Evolutionary conservation across 1,139 yeast genomes (phyloP), one percentile per base, ranked within the genome.

Genomic region (Pichia norvegensis): DNA sequence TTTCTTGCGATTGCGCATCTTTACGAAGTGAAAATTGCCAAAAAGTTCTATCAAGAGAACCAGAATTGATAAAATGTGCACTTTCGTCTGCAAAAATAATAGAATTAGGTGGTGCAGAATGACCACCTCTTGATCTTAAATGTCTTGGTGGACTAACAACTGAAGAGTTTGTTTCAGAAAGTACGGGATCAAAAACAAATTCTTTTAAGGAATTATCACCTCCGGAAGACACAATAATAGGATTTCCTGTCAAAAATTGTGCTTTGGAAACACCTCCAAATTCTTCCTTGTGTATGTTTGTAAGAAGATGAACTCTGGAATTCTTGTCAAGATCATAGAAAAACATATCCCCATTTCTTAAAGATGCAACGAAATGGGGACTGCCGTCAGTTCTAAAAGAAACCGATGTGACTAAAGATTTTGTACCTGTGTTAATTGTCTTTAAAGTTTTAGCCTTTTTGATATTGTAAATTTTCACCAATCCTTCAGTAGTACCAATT

Each of bases 81-180:
- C 78, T 81, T 19, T 79, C 77, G 55, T 76, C 80, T 4, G 95
- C 87, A 63, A 92, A 94, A 33, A 73, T 70, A 42, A 94, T 80
- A 13, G 79, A 67, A 1, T 84, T 72, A 3, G 98, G 95, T 7
- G 98, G 96, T 21, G 87, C 84, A 4, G 96, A 80, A 64, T 94
- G 98, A 14, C 99, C 99, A 56, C 97, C 97, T 62, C 98, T 78
- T 0, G 95, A 85, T 64, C 98, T 79, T 57, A 94, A 72, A 52
- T 83, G 80, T 61, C 98, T 81, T 36, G 98, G 98, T 1, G 97
- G 95, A 7, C 94, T 78, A 6, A 83, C 81, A 29, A 87, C 78
- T 0, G 81, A 67, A 2, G 76, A 65, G 53, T 79, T 76, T n/a
- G 82, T 69, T 16, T 83, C 72, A 0, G 92, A 78, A 47, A 88